These are phyloP conservation scores for Aegilops bicornis DNA, from an alignment of 176 grass and related monocot species.

Conservation along the genomic window DNA sequence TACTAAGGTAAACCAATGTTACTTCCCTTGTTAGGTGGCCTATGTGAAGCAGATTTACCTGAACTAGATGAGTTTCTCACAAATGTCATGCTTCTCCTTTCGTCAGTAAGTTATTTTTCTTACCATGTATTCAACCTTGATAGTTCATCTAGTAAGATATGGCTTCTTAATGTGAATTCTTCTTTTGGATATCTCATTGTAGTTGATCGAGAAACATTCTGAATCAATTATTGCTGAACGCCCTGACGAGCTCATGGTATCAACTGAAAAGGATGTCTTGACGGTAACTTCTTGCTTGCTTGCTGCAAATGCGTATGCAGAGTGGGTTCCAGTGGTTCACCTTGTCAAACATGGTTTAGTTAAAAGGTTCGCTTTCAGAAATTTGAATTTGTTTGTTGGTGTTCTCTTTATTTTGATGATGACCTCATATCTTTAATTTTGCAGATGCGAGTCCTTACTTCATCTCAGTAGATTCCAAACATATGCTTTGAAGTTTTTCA, in stretches of 20 bases:
- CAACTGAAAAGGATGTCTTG: background rate
- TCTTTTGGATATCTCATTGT: background rate
- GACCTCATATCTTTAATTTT: background rate
- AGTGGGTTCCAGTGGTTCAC: background rate
- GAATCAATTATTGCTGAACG: background rate
- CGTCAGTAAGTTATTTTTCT: no score
- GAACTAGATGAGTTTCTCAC: no score
- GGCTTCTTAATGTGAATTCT: background rate
- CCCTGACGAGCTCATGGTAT: background rate
- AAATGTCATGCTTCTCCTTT: no score
- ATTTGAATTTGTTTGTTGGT: background rate
- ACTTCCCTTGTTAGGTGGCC: no score
- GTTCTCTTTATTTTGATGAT: background rate
- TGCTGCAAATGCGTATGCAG: background rate
- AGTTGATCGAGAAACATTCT: background rate
- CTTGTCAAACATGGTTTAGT: background rate
- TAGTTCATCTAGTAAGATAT: no score
- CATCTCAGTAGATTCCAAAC: no score
- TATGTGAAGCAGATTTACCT: no score
- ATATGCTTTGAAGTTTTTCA: background rate
- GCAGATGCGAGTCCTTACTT: background rate
- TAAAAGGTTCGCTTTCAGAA: background rate
- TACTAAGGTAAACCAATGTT: background rate
- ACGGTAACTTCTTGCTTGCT: background rate
- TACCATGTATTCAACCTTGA: no score